Base-by-base conservation (phyloP, 129 eudicot genomes). In the Chrysanthemum makinoi region DNA sequence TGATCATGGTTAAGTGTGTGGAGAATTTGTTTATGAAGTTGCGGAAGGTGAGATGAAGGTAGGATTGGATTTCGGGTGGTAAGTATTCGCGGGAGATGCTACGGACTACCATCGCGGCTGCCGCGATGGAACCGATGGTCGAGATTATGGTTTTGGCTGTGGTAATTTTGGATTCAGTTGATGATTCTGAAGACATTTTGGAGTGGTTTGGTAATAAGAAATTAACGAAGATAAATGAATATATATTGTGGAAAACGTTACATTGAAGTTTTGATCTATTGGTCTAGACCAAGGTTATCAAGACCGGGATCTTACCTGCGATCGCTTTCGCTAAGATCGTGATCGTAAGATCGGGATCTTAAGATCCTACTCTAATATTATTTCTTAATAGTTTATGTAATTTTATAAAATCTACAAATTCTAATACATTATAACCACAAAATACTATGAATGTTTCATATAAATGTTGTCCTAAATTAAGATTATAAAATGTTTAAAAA, bases 1-100 rank as follows among this genome's bases (percentile, higher is more conserved):
- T 70, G 1, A 83, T 63, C 63, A 84, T 66, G 17, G 91, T 86
- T 35, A 74, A 62, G 13, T 69, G 58, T n/a, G 67, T 48, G 5
- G 86, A 73, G 18, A 70, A 46, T 0, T 58, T 79, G 16, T 72
- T 62, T 78, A 82, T 67, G 61, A 83, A 76, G 4, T 62, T 50
- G 50, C 80, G 69, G 50, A 81, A 5, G 76, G 73, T 68, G 19
- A 72, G 75, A 58, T 8, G 75, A 14, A 86, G 0, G 80, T 75
- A 79, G 26, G 76, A 74, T 17, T 74, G 48, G 67, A 72, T 8
- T 13, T 72, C 67, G 0, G 48, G 47, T 2, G 68, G 76, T 2
- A 72, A 17, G 58, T 59, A 72, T 0, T 59, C 48, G 1, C 68
- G 76, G 13, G 76, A 46, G 46, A 72, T 6, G 47, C 67, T 58